Evolutionary conservation across 768 basidiomycete genomes (phyloP), one percentile per base, ranked within the genome.

Genomic region (Mycena amicta): DNA sequence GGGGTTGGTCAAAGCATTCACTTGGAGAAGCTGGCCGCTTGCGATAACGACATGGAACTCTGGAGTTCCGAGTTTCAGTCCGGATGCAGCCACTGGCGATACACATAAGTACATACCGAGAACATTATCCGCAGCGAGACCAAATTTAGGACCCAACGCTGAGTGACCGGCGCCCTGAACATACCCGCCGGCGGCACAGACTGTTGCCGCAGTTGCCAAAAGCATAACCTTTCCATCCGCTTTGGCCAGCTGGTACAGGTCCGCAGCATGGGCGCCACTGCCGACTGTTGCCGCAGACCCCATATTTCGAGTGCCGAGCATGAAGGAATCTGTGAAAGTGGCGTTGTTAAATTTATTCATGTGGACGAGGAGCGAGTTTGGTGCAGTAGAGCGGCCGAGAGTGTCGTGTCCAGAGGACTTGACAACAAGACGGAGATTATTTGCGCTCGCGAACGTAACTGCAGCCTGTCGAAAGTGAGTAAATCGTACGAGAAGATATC

Each of bases 121-220:
- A 31, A 53, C 65, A 40, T 66, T 67, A 45, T 70, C 69, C 22
- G 65, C 57, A 5, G 59, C 68, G n/a, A 70, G 28, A 1, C 73
- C 72, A n/a, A 67, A 66, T 1, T 58, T 29, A 11, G 70, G 71
- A 18, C 66, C 63, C 5, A 73, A 49, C 13, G 68, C 60, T 1
- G 71, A 72, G 55, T 74, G 72, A 1, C 74, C 73, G 16, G 52
- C 73, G 5, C 72, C 74, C 63, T 75, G 73, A 28, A 74, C 55
- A 53, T 72, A 74, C 1, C 72, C 74, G 27, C 72, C 73, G n/a
- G 68, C 70, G 0, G 66, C 52, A n/a, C 56, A 69, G 31, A 74
- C 71, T 1, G 70, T 71, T 11, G 63, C 64, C 22, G 69, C 68
- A 2, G 60, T 49, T 18, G 69, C 72, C 5, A 70, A 69, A 11